phyloP scores from a whole-genome alignment of 2,329 filamentous ascomycete genomes.

The Plenodomus lindquistii region DNA sequence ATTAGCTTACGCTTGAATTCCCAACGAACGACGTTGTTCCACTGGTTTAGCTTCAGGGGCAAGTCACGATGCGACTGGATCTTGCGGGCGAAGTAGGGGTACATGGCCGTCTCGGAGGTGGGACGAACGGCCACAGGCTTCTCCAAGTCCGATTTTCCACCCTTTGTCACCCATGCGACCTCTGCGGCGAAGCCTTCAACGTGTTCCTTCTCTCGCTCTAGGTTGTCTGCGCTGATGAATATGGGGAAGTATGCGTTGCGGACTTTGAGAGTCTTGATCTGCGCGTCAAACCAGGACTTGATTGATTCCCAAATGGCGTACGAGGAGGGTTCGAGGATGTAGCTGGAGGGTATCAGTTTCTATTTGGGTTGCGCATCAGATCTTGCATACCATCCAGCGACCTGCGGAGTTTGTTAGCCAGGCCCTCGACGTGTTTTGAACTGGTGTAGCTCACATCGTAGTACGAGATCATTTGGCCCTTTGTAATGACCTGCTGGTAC shows the following conservation, averaged over 20 bases:
- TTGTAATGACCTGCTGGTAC: conserved; percentile 97
- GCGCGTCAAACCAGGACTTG: conserved; percentile 60
- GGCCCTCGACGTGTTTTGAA: not conserved
- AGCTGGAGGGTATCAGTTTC: conserved; percentile 47
- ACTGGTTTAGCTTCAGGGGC: conserved; percentile 92
- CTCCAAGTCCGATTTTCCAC: conserved; percentile 91
- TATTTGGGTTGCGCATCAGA: not conserved
- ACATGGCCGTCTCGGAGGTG: conserved; percentile 82
- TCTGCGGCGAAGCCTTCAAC: conserved; percentile 96
- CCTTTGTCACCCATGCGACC: conserved; percentile 86
- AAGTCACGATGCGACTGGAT: conserved; percentile 95
- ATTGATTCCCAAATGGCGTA: conserved; percentile 72
- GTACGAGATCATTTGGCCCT: conserved; percentile 97
- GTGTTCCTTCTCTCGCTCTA: conserved; percentile 88
- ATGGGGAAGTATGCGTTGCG: conserved; percentile 97
- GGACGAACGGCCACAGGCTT: conserved; percentile 72
- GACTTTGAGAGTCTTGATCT: conserved; percentile 89
- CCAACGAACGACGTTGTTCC: conserved; percentile 96
- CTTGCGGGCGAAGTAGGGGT: conserved; percentile 95
- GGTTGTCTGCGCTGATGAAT: conserved; percentile 79
- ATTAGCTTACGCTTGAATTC: conserved; percentile 74
- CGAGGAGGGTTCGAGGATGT: conserved; percentile 73
- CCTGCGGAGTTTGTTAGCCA: conserved; percentile 16
- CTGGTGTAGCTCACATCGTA: conserved; percentile 81
- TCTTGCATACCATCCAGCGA: conserved; percentile 31